Evolutionary conservation across 352 stramenopile species (phyloP).

Genomic region (Pythium vanterpoolii): DNA sequence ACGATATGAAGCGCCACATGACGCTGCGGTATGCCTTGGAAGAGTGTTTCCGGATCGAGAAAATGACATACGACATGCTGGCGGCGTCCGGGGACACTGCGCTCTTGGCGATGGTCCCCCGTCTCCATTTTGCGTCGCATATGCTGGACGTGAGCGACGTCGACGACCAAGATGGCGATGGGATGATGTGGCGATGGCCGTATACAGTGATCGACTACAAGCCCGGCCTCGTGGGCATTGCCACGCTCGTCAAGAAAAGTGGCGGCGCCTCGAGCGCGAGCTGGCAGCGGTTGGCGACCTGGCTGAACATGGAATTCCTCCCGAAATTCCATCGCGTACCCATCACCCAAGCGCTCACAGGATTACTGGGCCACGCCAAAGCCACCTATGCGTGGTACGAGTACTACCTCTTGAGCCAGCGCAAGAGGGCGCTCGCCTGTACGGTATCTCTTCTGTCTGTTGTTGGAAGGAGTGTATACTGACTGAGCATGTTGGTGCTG

Average conservation of each 20-base stretch:
- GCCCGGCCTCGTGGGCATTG: constrained; percentile 43
- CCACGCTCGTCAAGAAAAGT: constrained; percentile 39
- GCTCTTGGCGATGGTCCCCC: constrained; percentile 39
- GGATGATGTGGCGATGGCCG: constrained; percentile 77
- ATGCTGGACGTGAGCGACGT: constrained; percentile 59
- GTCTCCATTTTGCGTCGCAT: constrained; percentile 47
- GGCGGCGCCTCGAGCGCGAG: constrained; percentile 43
- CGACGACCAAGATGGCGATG: constrained; percentile 61
- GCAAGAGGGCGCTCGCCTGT: constrained; percentile 64
- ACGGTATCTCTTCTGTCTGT: constrained; percentile 20
- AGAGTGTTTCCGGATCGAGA: constrained; percentile 70
- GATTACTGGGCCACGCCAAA: constrained; percentile 66
- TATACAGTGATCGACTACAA: constrained; percentile 79
- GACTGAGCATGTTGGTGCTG: background rate
- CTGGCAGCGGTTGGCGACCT: constrained; percentile 52
- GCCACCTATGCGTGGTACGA: constrained; percentile 75
- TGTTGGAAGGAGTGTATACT: background rate
- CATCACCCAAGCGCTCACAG: constrained; percentile 38
- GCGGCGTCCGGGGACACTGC: constrained; percentile 1
- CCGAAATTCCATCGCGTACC: constrained; percentile 55
- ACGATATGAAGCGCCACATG: constrained; percentile 58
- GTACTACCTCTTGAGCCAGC: constrained; percentile 71
- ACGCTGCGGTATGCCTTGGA: constrained; percentile 70
- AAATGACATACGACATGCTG: constrained; percentile 55
- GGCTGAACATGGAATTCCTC: constrained; percentile 62